Percentiles rank a stretch among this genome's conserved stretches.
Conservation (phyloP, 257 asterid genomes). For the Petunia axillaris region DNA sequence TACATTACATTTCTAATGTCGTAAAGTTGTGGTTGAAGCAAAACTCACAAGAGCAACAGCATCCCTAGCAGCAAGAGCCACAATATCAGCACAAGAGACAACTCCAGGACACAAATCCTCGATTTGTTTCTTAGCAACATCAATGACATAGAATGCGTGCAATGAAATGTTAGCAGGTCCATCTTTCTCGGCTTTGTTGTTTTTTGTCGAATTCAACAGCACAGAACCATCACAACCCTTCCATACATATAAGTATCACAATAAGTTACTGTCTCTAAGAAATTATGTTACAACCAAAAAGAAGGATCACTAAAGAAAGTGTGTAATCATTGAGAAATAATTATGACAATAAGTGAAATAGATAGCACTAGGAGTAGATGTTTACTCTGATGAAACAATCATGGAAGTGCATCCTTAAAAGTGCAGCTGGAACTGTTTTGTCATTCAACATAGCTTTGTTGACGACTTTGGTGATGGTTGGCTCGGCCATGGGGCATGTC, state of each 20-base stretch:
- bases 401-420: slow-evolving; percentile 84
- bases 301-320: background rate
- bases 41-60: slow-evolving; percentile 67
- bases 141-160: slow-evolving; percentile 82
- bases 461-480: slow-evolving; percentile 45
- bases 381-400: slow-evolving; percentile 78
- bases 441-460: slow-evolving; percentile 62
- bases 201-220: slow-evolving; percentile 57
- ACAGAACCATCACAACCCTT: slow-evolving; percentile 92
- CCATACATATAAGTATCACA: background rate
- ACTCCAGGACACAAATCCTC: slow-evolving; percentile 77
- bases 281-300: background rate
- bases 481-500: slow-evolving; percentile 67
- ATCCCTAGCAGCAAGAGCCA: slow-evolving; percentile 83
- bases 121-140: slow-evolving; percentile 58
- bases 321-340: too few species aligned
- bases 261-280: too few species aligned
- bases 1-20: too few species aligned
- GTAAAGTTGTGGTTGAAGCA: background rate
- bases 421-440: slow-evolving; percentile 74
- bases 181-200: slow-evolving; percentile 65
- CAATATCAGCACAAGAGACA: slow-evolving; percentile 78
- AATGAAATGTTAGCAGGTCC: slow-evolving; percentile 76
- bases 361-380: background rate
- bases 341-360: too few species aligned